Conservation (phyloP, 306 rosid species). For the Pachyrhizus erosus region DNA sequence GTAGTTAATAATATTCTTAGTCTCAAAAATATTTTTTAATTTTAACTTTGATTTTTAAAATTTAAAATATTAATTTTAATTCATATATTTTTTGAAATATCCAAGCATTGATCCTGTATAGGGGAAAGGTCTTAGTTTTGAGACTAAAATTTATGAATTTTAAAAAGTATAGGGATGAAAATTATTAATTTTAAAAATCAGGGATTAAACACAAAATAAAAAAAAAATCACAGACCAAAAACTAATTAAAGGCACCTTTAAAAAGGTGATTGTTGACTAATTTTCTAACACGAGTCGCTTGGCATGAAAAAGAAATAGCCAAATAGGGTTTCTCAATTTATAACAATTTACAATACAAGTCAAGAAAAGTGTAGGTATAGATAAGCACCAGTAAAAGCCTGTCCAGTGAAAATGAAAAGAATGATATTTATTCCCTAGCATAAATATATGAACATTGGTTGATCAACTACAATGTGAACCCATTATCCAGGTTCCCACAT, state of each 20-base stretch:
- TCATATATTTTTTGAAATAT: too few species aligned
- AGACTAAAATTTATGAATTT: too few species aligned
- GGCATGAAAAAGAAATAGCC: background rate
- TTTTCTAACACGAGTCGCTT: background rate
- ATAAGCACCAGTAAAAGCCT: conserved; percentile 14
- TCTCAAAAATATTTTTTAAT: too few species aligned
- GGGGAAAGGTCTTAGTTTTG: too few species aligned
- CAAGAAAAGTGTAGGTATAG: background rate
- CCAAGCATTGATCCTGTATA: too few species aligned
- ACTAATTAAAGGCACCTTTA: too few species aligned
- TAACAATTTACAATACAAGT: background rate
- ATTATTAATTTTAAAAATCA: too few species aligned
- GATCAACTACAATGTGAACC: background rate
- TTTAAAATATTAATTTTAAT: too few species aligned
- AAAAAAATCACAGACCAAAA: too few species aligned
- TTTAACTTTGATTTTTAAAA: too few species aligned
- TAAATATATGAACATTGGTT: background rate
- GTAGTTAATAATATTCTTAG: too few species aligned
- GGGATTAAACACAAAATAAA: background rate
- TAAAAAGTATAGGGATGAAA: too few species aligned
- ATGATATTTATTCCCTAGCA: background rate
- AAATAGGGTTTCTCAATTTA: background rate
- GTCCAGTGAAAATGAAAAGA: background rate
- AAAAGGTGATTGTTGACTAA: background rate
- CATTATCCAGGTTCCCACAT: background rate